Base-by-base conservation (phyloP, 306 rosid species). In the Cucumis hystrix region DNA sequence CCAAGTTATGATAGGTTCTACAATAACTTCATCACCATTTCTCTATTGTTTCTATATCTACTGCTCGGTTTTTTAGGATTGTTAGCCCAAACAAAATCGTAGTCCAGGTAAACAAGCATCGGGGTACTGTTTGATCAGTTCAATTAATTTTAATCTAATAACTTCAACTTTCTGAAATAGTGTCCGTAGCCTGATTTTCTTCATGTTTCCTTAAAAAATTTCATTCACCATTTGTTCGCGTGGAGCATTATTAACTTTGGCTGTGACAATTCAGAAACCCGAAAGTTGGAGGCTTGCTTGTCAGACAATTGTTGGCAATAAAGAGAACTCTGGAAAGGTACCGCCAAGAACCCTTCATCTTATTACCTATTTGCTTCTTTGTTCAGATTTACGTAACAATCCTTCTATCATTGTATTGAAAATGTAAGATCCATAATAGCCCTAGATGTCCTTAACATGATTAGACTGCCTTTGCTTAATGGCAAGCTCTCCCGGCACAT, bases 281-380 rank as follows among this genome's bases (percentile, higher is more conserved):
- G 97, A 92, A 86, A 92, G 96, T 66, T 92, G 98, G 97, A 89
- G 97, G 83, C 83, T 95, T 79, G 93, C 98, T 85, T 95, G 98
- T 84, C 97, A 95, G 84, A 95, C 98, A 78, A 88, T 92, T 71
- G 98, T 95, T 80, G 97, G 98, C 77, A 90, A 95, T 83, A 89
- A 95, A 78, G 93, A 88, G 75, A 95, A 95, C 80, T 89, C 83
- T 66, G 97, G 97, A 82, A 90, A 92, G 98, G 98, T 90, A 89
- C 74, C n/a, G 63, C 39, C 79, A 72, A 17, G 70, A 77, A 82
- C 70, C 79, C 80, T 64, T 67, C 78, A 30, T 61, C 58, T 45
- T 69, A 45, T n/a, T 69, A 59, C 25, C 69, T 41, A 40, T 76
- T 57, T 60, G 68, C 58, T n/a, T 43, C 16, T 40, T 7, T 59